phyloP scores from a whole-genome alignment of 139 green algal species.

The Astrephomene gubernaculifera region DNA sequence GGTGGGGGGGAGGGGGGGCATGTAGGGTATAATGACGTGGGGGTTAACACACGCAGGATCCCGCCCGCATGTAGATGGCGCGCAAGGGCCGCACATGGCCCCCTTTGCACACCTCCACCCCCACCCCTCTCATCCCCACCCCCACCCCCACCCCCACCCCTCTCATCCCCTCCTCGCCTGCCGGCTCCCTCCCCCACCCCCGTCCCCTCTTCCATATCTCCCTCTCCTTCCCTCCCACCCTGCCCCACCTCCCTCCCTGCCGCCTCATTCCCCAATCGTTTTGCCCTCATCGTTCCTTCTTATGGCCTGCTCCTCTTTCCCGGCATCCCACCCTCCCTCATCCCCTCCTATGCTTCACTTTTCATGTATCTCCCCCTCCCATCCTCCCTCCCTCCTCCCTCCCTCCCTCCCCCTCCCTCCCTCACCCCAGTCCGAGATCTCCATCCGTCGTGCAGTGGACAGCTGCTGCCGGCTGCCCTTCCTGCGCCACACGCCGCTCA shows the following conservation, averaged over 20 bases:
- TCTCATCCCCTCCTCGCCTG: background rate
- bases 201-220: background rate
- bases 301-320: too few species aligned
- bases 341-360: background rate
- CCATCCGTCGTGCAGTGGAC: conserved; percentile 32
- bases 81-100: too few species aligned
- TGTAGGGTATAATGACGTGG: too few species aligned
- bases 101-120: too few species aligned
- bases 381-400: background rate
- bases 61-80: too few species aligned
- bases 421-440: conserved; percentile 32
- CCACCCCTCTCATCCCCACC: too few species aligned
- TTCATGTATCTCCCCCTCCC: background rate
- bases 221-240: background rate
- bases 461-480: conserved; percentile 58
- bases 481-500: conserved; percentile 58
- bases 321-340: too few species aligned
- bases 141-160: too few species aligned
- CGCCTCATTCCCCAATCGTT: too few species aligned
- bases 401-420: background rate
- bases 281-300: too few species aligned
- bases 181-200: background rate
- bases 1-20: background rate
- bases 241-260: background rate
- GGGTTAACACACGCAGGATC: too few species aligned